Evolutionary conservation across 2,329 filamentous ascomycete species (phyloP).

Genomic region (Cordyceps militaris): DNA sequence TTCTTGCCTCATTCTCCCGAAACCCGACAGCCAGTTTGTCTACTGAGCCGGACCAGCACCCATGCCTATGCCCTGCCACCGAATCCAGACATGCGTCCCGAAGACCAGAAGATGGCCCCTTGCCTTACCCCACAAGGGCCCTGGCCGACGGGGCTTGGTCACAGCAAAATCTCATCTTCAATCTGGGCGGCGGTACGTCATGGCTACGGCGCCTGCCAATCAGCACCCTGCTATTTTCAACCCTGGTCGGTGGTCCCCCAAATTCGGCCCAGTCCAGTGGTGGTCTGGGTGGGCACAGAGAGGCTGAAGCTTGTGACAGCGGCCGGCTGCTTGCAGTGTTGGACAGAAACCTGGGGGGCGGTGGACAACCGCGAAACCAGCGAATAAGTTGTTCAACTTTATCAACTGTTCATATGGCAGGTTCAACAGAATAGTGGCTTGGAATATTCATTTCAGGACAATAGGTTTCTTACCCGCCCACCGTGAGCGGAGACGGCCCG

Average conservation of each 20-base stretch:
- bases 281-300: neutral
- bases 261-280: neutral
- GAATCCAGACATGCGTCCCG: neutral
- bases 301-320: neutral
- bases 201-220: slow-evolving; percentile 8
- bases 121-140: slow-evolving; percentile 7
- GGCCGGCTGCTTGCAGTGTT: neutral
- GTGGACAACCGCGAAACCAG: too few relatives aligned
- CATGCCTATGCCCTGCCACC: neutral
- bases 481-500: neutral
- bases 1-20: slow-evolving; percentile 3
- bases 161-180: slow-evolving; percentile 14
- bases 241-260: neutral
- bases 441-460: neutral
- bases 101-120: neutral
- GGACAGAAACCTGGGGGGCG: too few relatives aligned
- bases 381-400: too few relatives aligned
- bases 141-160: neutral
- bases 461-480: neutral
- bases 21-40: neutral
- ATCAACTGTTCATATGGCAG: too few relatives aligned
- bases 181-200: slow-evolving; percentile 7
- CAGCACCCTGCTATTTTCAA: slow-evolving; percentile 7
- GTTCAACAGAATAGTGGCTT: neutral
- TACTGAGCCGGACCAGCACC: neutral